Evolutionary conservation across 2,329 filamentous ascomycete species (phyloP), one percentile per base, ranked within the genome.

Genomic region (Diaporthe vaccinii): DNA sequence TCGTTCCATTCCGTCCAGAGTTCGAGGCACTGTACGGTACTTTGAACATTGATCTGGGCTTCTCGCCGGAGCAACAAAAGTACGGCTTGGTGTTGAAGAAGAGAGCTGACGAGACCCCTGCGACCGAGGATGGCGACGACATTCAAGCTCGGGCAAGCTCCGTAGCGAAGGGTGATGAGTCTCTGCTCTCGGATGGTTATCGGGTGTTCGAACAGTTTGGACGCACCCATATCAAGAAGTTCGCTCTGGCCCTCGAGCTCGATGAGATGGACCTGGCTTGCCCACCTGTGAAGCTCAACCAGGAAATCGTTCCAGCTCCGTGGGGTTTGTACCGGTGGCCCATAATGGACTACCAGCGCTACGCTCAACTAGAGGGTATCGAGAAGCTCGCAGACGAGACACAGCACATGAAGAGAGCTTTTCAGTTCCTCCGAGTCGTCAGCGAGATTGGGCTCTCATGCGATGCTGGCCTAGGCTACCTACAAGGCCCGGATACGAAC

Each of bases 191-290:
- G 78, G 87, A 87, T 74, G 91, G 91, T 46, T 88, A 92, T 80
- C 86, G 89, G 75, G 88, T 93, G 44, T 92, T 93, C 78, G 83
- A 90, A 78, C 87, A 88, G 22, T 92, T 93, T 81, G 91, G 90
- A 15, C 73, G 51, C 20, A 83, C 84, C 41, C 87, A 91, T 73
- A 92, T 94, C 74, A 84, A 85, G 39, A 88, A 88, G 72, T 93
- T 93, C 79, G 93, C 91, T 7, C 89, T 95, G 80, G 91, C 91
- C 34, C 91, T 94, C 76, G 92, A 94, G 79, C 86, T 94, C n/a
- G 88, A 90, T 73, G 90, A 93, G 79, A 82, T 83, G 53, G 84
- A 83, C 20, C 80, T 89, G 15, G 83, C 84, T 17, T 82, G 85
- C 34, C 90, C 91, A 10, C 90, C 89, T 1, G 79, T 86, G n/a